These are phyloP conservation scores for Elsinoe perseae DNA, from an alignment of 2,329 filamentous ascomycete species.

Conservation along the genomic window DNA sequence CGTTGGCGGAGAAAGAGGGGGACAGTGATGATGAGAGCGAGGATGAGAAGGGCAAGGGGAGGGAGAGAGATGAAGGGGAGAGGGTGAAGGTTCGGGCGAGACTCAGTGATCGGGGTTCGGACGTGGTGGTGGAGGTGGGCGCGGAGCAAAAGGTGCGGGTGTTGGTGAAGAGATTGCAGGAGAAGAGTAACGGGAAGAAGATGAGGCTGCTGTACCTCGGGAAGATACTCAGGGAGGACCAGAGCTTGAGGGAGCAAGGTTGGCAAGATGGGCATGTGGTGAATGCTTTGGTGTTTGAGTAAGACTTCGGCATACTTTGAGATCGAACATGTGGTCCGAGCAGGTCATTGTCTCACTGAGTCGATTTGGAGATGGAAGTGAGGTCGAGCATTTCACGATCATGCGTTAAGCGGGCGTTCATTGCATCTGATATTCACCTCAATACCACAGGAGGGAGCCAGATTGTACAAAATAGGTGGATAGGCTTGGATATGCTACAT, in stretches of 20 bases:
- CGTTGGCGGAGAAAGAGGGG: conserved; percentile 22
- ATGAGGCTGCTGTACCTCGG: conserved; percentile 75
- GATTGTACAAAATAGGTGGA: conserved; percentile 7
- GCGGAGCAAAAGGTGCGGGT: conserved; percentile 51
- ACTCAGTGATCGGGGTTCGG: conserved; percentile 33
- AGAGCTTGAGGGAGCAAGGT: conserved; percentile 59
- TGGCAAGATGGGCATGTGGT: conserved; percentile 70
- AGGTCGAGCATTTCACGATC: not conserved
- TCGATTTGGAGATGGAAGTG: not conserved
- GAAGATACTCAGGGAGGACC: conserved; percentile 63
- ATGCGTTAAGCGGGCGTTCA: conserved; percentile 14
- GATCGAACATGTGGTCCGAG: not conserved
- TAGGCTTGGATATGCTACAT: not conserved
- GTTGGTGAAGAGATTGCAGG: conserved; percentile 55
- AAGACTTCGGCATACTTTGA: too few relatives aligned
- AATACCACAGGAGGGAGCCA: not conserved
- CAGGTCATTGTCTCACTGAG: not conserved
- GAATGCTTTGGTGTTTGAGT: conserved; percentile 60
- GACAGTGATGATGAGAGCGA: conserved; percentile 26
- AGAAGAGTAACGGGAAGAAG: conserved; percentile 55
- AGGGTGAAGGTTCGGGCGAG: conserved; percentile 30
- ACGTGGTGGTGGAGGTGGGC: conserved; percentile 31
- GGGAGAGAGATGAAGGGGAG: conserved; percentile 28
- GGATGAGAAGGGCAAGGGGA: conserved; percentile 29
- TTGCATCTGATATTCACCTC: conserved; percentile 3